Evolutionary conservation across 2,329 filamentous ascomycete species (phyloP), one percentile per base, ranked within the genome.

Genomic region (Neonectria hederae): DNA sequence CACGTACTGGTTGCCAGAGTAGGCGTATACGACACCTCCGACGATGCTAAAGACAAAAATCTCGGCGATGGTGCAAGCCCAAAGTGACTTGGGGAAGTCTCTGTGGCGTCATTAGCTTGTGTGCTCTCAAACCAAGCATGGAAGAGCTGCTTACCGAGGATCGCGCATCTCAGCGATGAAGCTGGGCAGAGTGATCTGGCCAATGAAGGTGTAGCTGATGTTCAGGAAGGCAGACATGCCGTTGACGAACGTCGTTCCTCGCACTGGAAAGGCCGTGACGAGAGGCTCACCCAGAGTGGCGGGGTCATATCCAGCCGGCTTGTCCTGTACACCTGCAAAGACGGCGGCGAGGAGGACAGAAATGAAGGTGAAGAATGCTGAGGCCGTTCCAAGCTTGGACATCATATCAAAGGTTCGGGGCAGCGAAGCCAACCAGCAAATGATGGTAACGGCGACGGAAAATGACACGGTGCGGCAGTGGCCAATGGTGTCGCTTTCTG

Each of bases 171-270:
- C 94, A 4, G 94, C 94, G 69, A 97, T 97, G 82, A 97, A 97
- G 71, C 92, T 95, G 0, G 94, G 94, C 14, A 97, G 85, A 0
- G 94, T 97, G 73, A 97, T 97, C 77, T 97, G 94, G 0, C 94
- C 94, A 70, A 97, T 97, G 76, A 97, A 97, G 0, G 94, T 97
- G 77, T 97, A 97, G 80, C 90, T 93, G 76, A 97, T 97, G 80
- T 97, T 97, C 77, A 97, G 85, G 79, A 97, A 97, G 0, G 94
- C 94, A 57, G 89, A 93, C 85, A 97, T 90, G 22, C 90, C 94
- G 3, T 86, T 83, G 4, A 97, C 92, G 71, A 97, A 97, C 0
- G 91, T 92, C 0, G 93, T 97, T 19, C 90, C 87, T 2, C 83
- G 78, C 3, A 89, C 79, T 0, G 94, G 92, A 21, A 94, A 76